A percentile compares a stretch with the other conserved stretches of the same genome.
phyloP scores from a whole-genome alignment of 1,284 basidiomycete species.

The Malassezia obtusa region DNA sequence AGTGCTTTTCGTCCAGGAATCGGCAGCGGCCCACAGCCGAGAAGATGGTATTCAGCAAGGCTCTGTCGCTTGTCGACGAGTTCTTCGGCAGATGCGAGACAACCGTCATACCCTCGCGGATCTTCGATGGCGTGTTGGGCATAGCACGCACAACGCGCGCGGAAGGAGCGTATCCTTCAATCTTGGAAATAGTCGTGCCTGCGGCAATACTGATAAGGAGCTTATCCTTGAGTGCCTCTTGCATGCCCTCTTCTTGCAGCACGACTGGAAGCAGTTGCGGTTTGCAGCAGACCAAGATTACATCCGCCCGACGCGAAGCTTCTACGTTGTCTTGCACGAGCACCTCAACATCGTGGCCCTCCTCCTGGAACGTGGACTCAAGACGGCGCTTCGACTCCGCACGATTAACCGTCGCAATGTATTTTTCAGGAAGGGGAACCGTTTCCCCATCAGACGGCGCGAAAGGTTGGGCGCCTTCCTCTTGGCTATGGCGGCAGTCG shows the following conservation, averaged over 20 bases:
- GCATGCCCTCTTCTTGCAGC: constrained; percentile 68
- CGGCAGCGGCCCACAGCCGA: constrained; percentile 37
- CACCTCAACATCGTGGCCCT: constrained; percentile 57
- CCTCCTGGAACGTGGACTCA: constrained; percentile 55
- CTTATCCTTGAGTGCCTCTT: constrained; percentile 75
- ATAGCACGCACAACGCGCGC: constrained; percentile 87
- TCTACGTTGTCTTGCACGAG: constrained; percentile 58
- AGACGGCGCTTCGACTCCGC: constrained; percentile 68
- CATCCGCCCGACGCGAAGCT: constrained; percentile 66
- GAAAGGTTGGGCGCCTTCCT: constrained; percentile 2
- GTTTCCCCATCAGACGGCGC: constrained; percentile 23
- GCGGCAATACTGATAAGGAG: constrained; percentile 92
- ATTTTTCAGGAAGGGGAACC: constrained; percentile 60
- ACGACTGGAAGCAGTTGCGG: constrained; percentile 76
- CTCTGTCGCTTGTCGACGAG: constrained; percentile 23
- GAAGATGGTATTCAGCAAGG: constrained; percentile 38
- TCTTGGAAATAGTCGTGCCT: constrained; percentile 77
- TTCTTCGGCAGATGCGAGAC: constrained; percentile 20
- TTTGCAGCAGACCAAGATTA: constrained; percentile 63
- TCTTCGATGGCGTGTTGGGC: constrained; percentile 95
- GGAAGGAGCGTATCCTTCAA: constrained; percentile 64
- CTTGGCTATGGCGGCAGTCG: constrained; percentile 34
- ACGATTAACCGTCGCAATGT: constrained; percentile 78
- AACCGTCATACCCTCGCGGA: constrained; percentile 47
- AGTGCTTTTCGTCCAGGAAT: constrained; percentile 54